These are phyloP conservation scores for Pleurotus tuoliensis DNA, from an alignment of 768 basidiomycete species.

Conservation along the genomic window DNA sequence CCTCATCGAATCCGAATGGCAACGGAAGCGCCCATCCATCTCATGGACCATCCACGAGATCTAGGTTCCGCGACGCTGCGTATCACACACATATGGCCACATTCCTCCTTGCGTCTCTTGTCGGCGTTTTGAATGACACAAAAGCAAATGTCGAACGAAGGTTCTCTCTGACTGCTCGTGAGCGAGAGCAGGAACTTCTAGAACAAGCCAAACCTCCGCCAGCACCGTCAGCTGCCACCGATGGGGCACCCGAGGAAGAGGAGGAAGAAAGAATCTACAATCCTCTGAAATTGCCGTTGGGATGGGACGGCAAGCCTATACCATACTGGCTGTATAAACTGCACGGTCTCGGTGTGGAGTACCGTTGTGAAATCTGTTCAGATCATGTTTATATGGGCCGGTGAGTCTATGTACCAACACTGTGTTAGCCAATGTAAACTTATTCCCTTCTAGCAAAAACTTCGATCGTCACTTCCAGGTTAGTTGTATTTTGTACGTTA, in stretches of 20 bases:
- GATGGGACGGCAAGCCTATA: slow-evolving; percentile 99
- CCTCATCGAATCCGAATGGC: slow-evolving; percentile 59
- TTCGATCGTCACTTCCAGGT: slow-evolving; percentile 96
- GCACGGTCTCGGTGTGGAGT: slow-evolving; percentile 97
- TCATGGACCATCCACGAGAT: slow-evolving; percentile 32
- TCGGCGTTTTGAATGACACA: slow-evolving; percentile 75
- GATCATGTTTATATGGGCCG: slow-evolving; percentile 97
- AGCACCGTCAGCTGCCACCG: slow-evolving; percentile 41
- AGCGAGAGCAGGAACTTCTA: slow-evolving; percentile 89
- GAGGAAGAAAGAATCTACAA: slow-evolving; percentile 98
- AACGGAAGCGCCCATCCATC: slow-evolving; percentile 24
- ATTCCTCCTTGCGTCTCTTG: slow-evolving; percentile 60
- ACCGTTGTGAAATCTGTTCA: slow-evolving; percentile 96
- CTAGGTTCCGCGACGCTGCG: slow-evolving; percentile 63
- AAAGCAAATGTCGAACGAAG: slow-evolving; percentile 95
- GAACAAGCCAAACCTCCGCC: slow-evolving; percentile 61
- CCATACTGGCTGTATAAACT: slow-evolving; percentile 99
- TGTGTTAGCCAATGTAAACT: not conserved
- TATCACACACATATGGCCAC: slow-evolving; percentile 68
- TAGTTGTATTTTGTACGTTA: slow-evolving; percentile 11
- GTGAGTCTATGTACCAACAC: slow-evolving; percentile 33
- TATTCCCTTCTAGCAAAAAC: slow-evolving; percentile 64
- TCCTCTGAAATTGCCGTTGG: slow-evolving; percentile 92
- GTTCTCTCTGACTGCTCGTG: slow-evolving; percentile 94
- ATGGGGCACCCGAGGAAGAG: slow-evolving; percentile 58